Base-by-base conservation (phyloP, 2,329 filamentous ascomycete species). In the Thelonectria rubi region DNA sequence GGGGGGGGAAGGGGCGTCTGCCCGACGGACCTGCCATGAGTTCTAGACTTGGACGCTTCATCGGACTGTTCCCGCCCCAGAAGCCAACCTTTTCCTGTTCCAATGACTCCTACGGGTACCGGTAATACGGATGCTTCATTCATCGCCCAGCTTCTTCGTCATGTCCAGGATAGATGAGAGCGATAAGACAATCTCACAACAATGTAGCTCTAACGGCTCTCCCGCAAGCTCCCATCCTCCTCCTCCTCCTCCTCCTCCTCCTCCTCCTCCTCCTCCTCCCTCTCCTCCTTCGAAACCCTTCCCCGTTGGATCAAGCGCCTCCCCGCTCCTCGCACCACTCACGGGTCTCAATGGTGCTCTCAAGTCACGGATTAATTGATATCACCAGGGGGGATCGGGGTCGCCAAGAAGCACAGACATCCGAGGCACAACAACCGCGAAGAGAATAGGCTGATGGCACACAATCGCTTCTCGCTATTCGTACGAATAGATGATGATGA, bases 331-430 rank as follows among this genome's bases (percentile, higher is more conserved):
- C 51, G 47, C 42, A 34, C 49, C 56, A 58, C 47, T 37, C 18
- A 24, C 32, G 21, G 47, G 32, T 24, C 40, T 43, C 40, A 47
- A 51, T 40, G 40, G 32, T 12, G 17, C 21, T 47, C 52, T 5
- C 53, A 14, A 53, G 60, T 57, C 47, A 37, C 60, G 52, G 52
- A 46, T 63, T 60, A 48, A 63, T 60, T 60, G 56, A 46, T 39
- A 53, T 21, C 40, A 15, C 14, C 53, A 53, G 30, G 39, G 51
- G 49, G 47, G 32, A 10, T 20, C 21, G 24, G 17, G 32, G 24
- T 37, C 40, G 30, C 21, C 34, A 48, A 46, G 51, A 52, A 43
- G 55, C 55, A 59, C 40, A 50, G 45, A 53, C 21, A n/a, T 15
- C 21, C 43, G 24, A 42, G 34, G 20, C 30, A 30, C 30, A 48